Conservation (phyloP, 2,329 filamentous ascomycete species). For the Eutypella sp. region DNA sequence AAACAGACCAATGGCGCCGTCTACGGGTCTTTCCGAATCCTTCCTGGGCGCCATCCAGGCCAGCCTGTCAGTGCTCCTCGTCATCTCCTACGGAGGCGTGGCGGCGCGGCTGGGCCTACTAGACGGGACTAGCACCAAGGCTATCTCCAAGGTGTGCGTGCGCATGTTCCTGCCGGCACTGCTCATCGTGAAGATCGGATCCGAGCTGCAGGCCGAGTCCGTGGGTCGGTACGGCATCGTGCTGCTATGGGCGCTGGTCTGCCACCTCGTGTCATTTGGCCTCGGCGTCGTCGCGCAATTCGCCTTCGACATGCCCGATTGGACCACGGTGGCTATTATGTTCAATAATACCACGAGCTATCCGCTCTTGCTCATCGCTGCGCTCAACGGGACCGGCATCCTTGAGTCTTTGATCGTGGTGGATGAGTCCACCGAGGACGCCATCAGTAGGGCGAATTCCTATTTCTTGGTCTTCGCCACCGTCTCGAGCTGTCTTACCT, state of each 20-base stretch:
- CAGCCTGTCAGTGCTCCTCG: constrained; percentile 41
- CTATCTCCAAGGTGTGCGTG: constrained; percentile 42
- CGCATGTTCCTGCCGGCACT: constrained; percentile 42
- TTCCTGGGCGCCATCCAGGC: constrained; percentile 43
- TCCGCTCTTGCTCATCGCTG: constrained; percentile 39
- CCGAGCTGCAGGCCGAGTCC: constrained; percentile 32
- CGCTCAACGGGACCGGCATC: constrained; percentile 48
- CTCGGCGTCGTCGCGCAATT: constrained; percentile 33
- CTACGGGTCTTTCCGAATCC: constrained; percentile 29
- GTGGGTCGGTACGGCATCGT: constrained; percentile 33
- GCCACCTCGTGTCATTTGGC: constrained; percentile 34
- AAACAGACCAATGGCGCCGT: constrained; percentile 11
- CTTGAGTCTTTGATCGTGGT: constrained; percentile 40
- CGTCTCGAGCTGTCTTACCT: constrained; percentile 58
- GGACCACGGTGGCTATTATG: constrained; percentile 39
- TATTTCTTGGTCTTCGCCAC: constrained; percentile 65
- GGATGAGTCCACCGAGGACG: constrained; percentile 38
- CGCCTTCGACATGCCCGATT: constrained; percentile 38
- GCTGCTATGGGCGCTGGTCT: constrained; percentile 35
- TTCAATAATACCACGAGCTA: constrained; percentile 47
- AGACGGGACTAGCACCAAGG: constrained; percentile 29
- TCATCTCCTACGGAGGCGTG: constrained; percentile 39
- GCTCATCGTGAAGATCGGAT: constrained; percentile 40
- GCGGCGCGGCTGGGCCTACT: constrained; percentile 36
- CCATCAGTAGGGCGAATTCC: constrained; percentile 55